phyloP scores from a whole-genome alignment of 495 filamentous ascomycete genomes.

The Aspergillus affinis region DNA sequence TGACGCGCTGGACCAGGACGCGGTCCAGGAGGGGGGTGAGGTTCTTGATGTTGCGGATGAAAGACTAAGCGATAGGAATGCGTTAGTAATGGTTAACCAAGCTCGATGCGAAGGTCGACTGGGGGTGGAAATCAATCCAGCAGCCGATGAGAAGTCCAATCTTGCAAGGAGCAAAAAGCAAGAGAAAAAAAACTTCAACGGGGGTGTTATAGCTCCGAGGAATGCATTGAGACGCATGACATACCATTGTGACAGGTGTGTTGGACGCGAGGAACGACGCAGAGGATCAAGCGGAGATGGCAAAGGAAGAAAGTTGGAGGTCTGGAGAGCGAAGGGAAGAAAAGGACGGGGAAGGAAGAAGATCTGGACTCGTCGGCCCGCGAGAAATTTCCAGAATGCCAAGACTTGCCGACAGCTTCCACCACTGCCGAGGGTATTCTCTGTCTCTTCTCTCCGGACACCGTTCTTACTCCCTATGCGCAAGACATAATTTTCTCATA shows the following conservation, averaged over 20 bases:
- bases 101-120: background rate
- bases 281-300: constrained; percentile 3
- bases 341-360: constrained; percentile 32
- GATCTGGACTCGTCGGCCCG: constrained; percentile 33
- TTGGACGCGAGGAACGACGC: background rate
- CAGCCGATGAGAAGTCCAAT: background rate
- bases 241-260: constrained; percentile 30
- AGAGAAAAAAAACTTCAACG: constrained; percentile 11
- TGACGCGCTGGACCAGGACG: constrained; percentile 96
- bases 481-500: background rate
- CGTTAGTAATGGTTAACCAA: constrained; percentile 8
- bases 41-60: constrained; percentile 92
- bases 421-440: constrained; percentile 35
- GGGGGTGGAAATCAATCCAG: background rate
- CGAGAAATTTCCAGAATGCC: constrained; percentile 59
- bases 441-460: background rate
- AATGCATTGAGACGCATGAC: constrained; percentile 9
- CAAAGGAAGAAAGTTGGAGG: constrained; percentile 18
- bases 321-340: constrained; percentile 31
- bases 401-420: constrained; percentile 38
- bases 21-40: constrained; percentile 97
- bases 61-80: constrained; percentile 35
- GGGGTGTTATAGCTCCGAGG: background rate
- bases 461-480: background rate
- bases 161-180: background rate